Conservation (phyloP, 768 basidiomycete species). For the Neoboletus brunneissimus region DNA sequence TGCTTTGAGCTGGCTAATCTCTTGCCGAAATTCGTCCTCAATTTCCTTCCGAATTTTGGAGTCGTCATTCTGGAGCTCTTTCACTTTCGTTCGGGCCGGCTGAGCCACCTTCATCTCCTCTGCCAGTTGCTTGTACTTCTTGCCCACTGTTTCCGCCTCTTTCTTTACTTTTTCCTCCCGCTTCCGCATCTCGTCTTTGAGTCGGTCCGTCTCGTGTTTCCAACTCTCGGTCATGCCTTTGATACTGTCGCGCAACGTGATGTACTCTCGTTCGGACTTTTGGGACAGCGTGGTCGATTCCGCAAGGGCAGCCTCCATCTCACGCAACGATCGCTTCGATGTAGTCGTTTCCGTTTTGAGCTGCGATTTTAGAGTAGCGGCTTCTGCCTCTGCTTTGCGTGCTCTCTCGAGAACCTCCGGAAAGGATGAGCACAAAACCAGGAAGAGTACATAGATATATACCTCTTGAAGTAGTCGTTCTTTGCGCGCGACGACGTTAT, state of each 20-base stretch:
- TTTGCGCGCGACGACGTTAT: constrained; percentile 85
- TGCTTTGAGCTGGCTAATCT: constrained; percentile 52
- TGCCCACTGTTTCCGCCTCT: constrained; percentile 66
- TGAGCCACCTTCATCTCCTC: constrained; percentile 61
- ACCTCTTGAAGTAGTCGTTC: constrained; percentile 87
- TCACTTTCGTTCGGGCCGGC: constrained; percentile 44
- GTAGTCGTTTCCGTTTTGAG: constrained; percentile 70
- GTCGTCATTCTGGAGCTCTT: constrained; percentile 50
- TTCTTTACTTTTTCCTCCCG: constrained; percentile 65
- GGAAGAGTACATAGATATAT: constrained; percentile 12
- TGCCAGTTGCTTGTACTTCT: constrained; percentile 64
- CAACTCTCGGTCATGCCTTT: constrained; percentile 70
- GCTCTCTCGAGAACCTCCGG: constrained; percentile 75
- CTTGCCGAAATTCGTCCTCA: constrained; percentile 57
- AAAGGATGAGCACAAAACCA: constrained; percentile 1
- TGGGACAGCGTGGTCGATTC: constrained; percentile 77
- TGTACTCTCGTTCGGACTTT: constrained; percentile 81
- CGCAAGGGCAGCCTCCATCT: constrained; percentile 72
- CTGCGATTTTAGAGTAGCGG: constrained; percentile 60
- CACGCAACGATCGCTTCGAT: constrained; percentile 72
- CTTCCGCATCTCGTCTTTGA: constrained; percentile 72
- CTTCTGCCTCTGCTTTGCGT: constrained; percentile 80
- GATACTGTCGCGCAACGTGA: constrained; percentile 72
- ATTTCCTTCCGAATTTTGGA: constrained; percentile 50
- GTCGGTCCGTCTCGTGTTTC: constrained; percentile 67